Evolutionary conservation across 495 filamentous ascomycete genomes (phyloP), one percentile per base, ranked within the genome.

Genomic region (Penicillium tannophilum): DNA sequence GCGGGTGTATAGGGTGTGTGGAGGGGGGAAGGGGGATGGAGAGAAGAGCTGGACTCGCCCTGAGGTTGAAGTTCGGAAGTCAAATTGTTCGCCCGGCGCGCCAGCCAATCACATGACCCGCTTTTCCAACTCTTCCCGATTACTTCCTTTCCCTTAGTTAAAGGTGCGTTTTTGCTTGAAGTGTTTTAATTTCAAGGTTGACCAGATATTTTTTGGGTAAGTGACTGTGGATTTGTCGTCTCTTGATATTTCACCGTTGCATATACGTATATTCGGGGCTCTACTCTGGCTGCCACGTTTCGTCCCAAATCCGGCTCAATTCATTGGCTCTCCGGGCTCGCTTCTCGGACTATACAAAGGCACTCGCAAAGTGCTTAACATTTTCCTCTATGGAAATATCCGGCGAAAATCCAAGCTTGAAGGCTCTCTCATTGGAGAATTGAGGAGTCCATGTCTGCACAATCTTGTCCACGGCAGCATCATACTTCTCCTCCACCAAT

Each of bases 361-460:
- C 55, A 52, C 65, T 73, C 1, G 72, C 68, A 73, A 83, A 86
- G 56, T 82, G 77, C 65, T 72, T 65, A 54, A 88, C 80, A 54
- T 86, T 83, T 46, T 83, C 76, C 59, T 82, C 71, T 63, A 86
- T 82, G 6, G 76, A 69, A 54, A 81, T 76, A 72, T 91, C 88
- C 49, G 76, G 76, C 33, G 73, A 69, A 66, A 91, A 82, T 9
- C 88, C 89, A 70, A 91, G 60, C 49, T 67, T 65, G 66, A 83
- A 65, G 41, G 87, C 80, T 62, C 80, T 77, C 14, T 70, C 76
- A 53, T 79, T 84, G 62, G 90, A 84, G 67, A 91, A 86, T 56
- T 82, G 79, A 56, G 84, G 80, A 36, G 88, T 83, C 90, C 90
- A 93, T 53, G 85, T 85, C 61, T 88, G 81, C 70, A 94, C 76